phyloP scores from a whole-genome alignment of 257 asterid species.

The Solanum medicagineum region DNA sequence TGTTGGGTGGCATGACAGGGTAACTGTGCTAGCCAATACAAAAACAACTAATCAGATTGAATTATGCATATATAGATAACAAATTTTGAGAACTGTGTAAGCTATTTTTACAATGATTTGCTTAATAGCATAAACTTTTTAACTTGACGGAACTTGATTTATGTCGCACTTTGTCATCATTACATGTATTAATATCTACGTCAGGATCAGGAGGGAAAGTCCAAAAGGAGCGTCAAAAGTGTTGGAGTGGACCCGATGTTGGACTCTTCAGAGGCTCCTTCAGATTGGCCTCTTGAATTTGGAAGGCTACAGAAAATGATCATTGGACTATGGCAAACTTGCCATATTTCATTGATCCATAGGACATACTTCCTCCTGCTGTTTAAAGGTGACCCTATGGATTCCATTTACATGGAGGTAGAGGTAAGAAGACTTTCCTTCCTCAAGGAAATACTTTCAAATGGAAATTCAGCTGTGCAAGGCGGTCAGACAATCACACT shows the following conservation, averaged over 20 bases:
- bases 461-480: constrained; percentile 22
- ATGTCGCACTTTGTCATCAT: background rate
- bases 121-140: background rate
- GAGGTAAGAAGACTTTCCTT: constrained; percentile 36
- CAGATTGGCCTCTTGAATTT: constrained; percentile 32
- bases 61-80: background rate
- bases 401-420: constrained; percentile 46
- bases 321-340: constrained; percentile 34
- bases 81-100: background rate
- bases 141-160: background rate
- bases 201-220: constrained; percentile 17
- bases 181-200: background rate
- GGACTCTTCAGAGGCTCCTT: constrained; percentile 16
- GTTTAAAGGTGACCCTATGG: constrained; percentile 35
- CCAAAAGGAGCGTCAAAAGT: constrained; percentile 14
- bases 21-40: background rate
- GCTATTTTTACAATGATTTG: background rate
- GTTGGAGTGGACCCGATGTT: constrained; percentile 22
- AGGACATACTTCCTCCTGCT: constrained; percentile 46
- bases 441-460: constrained; percentile 27
- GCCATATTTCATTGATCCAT: constrained; percentile 37
- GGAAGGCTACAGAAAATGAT: constrained; percentile 22
- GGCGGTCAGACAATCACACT: constrained; percentile 26
- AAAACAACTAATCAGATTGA: background rate
- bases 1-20: background rate